Evolutionary conservation across 306 rosid genomes (phyloP).

Genomic region (Glycine tomentella): DNA sequence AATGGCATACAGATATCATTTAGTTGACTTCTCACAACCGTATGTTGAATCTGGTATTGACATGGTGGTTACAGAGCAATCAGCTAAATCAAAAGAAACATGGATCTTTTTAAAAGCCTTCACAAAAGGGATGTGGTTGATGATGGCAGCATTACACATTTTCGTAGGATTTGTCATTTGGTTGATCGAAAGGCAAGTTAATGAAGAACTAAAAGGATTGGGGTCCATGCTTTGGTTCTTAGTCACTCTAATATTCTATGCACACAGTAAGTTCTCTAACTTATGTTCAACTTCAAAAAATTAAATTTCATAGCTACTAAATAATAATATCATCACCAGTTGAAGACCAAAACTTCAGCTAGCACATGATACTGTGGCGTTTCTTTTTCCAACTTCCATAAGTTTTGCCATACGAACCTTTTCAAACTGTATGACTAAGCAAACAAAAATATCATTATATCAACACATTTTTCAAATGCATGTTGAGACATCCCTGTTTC

Average conservation of each 20-base stretch:
- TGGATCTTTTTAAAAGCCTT: slow-evolving; percentile 60
- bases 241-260: slow-evolving; percentile 56
- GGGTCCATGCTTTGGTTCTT: slow-evolving; percentile 70
- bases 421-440: no score
- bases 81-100: slow-evolving; percentile 45
- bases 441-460: no score
- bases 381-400: no score
- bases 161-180: slow-evolving; percentile 62
- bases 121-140: slow-evolving; percentile 63
- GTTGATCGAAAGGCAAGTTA: slow-evolving; percentile 55
- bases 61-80: slow-evolving; percentile 58
- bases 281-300: no score
- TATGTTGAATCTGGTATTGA: slow-evolving; percentile 58
- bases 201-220: slow-evolving; percentile 48
- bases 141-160: slow-evolving; percentile 50
- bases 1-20: slow-evolving; percentile 54
- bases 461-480: no score
- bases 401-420: no score
- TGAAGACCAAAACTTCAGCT: no score
- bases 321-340: no score
- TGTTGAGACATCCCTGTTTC: no score
- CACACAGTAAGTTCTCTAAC: slow-evolving; percentile 56
- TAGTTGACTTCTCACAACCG: slow-evolving; percentile 61
- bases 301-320: no score
- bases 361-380: no score